Evolutionary conservation across 2,329 filamentous ascomycete species (phyloP).

Genomic region (Trematosphaeria pertusa): DNA sequence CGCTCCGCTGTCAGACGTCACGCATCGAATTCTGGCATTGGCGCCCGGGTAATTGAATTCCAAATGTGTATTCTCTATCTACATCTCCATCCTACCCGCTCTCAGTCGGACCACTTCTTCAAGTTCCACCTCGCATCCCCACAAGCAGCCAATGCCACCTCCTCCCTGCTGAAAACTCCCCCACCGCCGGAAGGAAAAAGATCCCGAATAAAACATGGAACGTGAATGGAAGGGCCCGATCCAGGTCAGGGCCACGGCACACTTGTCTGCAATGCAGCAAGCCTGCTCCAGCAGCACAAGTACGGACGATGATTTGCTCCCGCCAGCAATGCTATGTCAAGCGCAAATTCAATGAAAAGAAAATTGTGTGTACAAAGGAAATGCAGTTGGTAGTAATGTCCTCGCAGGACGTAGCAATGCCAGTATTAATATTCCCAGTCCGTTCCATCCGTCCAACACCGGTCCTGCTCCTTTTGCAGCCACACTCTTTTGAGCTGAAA

Average conservation of each 20-base stretch:
- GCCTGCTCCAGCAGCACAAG: neutral
- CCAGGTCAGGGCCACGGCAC: neutral
- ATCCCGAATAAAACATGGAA: neutral
- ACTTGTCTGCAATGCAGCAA: neutral
- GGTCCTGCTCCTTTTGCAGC: constrained; percentile 19
- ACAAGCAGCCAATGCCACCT: constrained; percentile 4
- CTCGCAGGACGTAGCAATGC: constrained; percentile 27
- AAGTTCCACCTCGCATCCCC: constrained; percentile 6
- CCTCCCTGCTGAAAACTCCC: no score
- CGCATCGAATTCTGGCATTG: no score
- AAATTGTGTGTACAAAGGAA: constrained; percentile 38
- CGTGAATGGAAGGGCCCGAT: no score
- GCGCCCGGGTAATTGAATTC: no score
- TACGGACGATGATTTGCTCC: constrained; percentile 9
- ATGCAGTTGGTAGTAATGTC: constrained; percentile 30
- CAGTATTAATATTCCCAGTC: constrained; percentile 35
- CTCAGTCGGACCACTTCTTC: neutral
- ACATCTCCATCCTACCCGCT: neutral
- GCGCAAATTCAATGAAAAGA: constrained; percentile 20
- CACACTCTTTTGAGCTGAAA: constrained; percentile 14
- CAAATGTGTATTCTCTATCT: constrained; percentile 6
- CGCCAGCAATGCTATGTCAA: constrained; percentile 39
- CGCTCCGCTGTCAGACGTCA: no score
- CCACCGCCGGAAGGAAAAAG: neutral
- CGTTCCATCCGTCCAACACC: constrained; percentile 20